Percentiles rank a stretch among this genome's conserved stretches.
phyloP scores from a whole-genome alignment of 2,329 filamentous ascomycete genomes.

The Fusarium pininemorale region DNA sequence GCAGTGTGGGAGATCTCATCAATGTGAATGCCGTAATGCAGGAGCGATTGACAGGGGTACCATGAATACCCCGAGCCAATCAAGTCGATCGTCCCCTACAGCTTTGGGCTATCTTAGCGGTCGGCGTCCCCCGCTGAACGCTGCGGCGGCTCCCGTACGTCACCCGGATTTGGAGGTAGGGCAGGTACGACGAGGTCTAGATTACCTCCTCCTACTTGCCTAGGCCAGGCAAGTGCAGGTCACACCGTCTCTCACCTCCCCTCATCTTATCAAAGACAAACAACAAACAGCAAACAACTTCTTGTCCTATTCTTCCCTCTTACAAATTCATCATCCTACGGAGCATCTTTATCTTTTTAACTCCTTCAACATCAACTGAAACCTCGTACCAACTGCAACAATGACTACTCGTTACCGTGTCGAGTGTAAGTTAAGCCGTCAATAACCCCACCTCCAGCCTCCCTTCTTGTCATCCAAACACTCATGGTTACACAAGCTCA shows the following conservation, averaged over 20 bases:
- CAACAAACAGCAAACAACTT: not conserved
- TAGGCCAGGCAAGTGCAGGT: slow-evolving; percentile 33
- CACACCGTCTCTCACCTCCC: slow-evolving; percentile 29
- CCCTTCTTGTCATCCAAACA: not conserved
- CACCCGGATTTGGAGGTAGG: slow-evolving; percentile 26
- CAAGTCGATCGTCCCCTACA: not conserved
- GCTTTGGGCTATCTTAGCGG: slow-evolving; percentile 32
- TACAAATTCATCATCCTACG: not conserved
- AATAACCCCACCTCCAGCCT: slow-evolving; percentile 2
- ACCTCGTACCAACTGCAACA: not conserved
- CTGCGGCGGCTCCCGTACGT: slow-evolving; percentile 36
- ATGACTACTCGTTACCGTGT: slow-evolving; percentile 76
- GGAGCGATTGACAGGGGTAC: slow-evolving; percentile 22
- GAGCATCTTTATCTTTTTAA: not conserved
- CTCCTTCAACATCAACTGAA: not conserved
- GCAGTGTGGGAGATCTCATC: not conserved
- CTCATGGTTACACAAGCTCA: slow-evolving; percentile 33
- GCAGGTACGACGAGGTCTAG: not conserved
- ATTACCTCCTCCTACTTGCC: not conserved
- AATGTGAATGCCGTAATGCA: slow-evolving; percentile 7
- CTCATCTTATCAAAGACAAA: slow-evolving; percentile 13
- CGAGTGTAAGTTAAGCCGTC: slow-evolving; percentile 65
- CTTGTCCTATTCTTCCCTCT: not conserved
- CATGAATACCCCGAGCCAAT: slow-evolving; percentile 28
- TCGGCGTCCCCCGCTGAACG: slow-evolving; percentile 39